phyloP scores from a whole-genome alignment of 345 rosid genomes.

The Populus nigra region DNA sequence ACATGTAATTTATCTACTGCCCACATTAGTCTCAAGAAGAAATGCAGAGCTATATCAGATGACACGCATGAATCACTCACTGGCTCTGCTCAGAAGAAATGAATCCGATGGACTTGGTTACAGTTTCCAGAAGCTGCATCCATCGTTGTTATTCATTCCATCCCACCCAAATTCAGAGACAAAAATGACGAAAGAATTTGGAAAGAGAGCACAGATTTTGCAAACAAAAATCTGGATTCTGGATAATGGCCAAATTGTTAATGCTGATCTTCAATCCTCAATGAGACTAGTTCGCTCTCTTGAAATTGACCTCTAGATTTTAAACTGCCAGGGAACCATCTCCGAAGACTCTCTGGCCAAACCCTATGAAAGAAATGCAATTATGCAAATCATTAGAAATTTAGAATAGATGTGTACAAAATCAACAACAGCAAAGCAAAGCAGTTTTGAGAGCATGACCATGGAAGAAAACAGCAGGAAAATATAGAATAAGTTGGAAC shows the following conservation, averaged over 20 bases:
- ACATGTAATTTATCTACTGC: background rate
- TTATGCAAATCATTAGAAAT: background rate
- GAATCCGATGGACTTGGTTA: background rate
- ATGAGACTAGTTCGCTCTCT: slow-evolving; percentile 67
- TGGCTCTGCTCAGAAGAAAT: background rate
- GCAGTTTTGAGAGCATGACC: too few relatives aligned
- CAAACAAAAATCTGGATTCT: background rate
- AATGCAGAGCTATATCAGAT: background rate
- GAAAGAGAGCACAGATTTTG: background rate
- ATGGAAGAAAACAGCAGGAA: too few relatives aligned
- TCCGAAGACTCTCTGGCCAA: slow-evolving; percentile 67
- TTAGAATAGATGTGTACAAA: background rate
- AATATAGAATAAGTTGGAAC: too few relatives aligned
- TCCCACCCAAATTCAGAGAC: background rate
- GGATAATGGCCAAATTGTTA: slow-evolving; percentile 19
- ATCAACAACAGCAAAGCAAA: background rate
- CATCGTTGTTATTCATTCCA: background rate
- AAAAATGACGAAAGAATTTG: background rate
- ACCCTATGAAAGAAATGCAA: slow-evolving; percentile 42
- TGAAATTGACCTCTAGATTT: slow-evolving; percentile 52
- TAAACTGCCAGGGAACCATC: slow-evolving; percentile 54
- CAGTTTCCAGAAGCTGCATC: background rate
- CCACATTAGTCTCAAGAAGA: background rate
- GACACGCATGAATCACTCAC: background rate
- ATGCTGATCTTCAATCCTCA: slow-evolving; percentile 62